phyloP scores from a whole-genome alignment of 257 asterid genomes.

The Solanum commersonii region DNA sequence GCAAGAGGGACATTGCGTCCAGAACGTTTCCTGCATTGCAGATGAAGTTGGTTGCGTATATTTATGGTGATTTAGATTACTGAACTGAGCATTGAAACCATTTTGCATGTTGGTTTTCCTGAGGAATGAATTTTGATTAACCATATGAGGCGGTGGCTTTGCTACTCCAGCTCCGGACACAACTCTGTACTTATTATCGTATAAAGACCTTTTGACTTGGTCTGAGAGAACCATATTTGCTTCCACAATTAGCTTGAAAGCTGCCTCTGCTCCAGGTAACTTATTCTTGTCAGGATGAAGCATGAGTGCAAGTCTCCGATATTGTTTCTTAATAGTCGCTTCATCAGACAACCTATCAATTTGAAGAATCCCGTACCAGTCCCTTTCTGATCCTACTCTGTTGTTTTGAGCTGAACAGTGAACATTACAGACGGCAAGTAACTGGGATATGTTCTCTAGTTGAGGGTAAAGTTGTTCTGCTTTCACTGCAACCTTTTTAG shows the following conservation, averaged over 20 bases:
- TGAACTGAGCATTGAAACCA: constrained; percentile 19
- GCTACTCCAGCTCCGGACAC: constrained; percentile 20
- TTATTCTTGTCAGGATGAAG: constrained; percentile 92
- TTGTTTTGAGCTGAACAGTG: constrained; percentile 52
- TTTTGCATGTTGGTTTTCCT: constrained; percentile 23
- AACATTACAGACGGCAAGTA: constrained; percentile 63
- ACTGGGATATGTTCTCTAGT: constrained; percentile 63
- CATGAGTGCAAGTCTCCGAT: constrained; percentile 62
- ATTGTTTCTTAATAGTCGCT: constrained; percentile 48
- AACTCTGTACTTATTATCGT: constrained; percentile 34
- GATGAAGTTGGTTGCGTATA: constrained; percentile 21
- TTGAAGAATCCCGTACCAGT: constrained; percentile 74
- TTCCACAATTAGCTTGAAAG: constrained; percentile 75
- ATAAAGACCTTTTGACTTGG: constrained; percentile 35
- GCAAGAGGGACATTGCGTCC: constrained; percentile 66
- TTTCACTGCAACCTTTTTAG: constrained; percentile 40
- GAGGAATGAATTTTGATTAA: constrained; percentile 16
- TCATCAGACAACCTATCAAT: constrained; percentile 56
- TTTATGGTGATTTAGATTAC: constrained; percentile 26
- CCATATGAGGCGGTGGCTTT: constrained; percentile 34
- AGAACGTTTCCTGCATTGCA: constrained; percentile 21
- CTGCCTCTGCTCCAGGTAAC: constrained; percentile 86
- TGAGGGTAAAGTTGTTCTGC: constrained; percentile 67
- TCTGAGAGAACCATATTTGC: constrained; percentile 71
- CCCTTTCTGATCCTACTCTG: constrained; percentile 49